phyloP scores from a whole-genome alignment of 192 early-diverging fungal species.

The Coemansia nantahalensis region DNA sequence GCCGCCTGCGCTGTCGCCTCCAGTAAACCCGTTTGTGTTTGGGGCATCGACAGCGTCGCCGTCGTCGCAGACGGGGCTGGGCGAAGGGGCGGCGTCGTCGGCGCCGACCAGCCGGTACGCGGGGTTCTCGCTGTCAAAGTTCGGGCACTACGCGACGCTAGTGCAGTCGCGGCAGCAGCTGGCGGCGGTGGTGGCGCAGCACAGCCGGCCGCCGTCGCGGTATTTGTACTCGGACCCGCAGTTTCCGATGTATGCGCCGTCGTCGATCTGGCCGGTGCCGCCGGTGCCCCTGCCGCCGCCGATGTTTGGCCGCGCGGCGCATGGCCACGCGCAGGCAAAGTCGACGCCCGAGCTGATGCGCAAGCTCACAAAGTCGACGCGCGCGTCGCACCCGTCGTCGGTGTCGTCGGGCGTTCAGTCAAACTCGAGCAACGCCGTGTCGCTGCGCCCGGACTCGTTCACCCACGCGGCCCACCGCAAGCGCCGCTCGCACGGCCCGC shows the following conservation, averaged over 20 bases:
- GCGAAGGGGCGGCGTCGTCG: conserved; percentile 2
- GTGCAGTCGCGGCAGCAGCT: conserved; percentile 41
- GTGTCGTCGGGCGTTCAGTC: neutral
- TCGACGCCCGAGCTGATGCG: conserved; percentile 29
- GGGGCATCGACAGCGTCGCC: conserved; percentile 14
- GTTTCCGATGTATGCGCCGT: conserved; percentile 26
- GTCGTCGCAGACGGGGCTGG: neutral
- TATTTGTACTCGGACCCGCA: conserved; percentile 37
- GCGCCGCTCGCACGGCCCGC: neutral
- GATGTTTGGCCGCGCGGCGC: neutral
- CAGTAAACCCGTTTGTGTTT: conserved; percentile 32
- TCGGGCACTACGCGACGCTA: conserved; percentile 41
- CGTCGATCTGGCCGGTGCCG: conserved; percentile 16
- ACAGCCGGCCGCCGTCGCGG: conserved; percentile 11
- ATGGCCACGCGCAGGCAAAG: conserved; percentile 30
- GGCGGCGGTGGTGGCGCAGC: conserved; percentile 27
- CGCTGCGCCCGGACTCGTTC: conserved; percentile 34
- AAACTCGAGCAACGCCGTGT: conserved; percentile 13
- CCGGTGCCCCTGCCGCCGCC: neutral
- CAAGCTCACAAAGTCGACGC: neutral
- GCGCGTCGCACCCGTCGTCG: neutral
- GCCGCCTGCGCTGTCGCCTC: conserved; percentile 19
- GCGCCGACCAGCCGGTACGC: neutral
- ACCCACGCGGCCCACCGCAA: neutral
- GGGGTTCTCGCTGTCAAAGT: conserved; percentile 34